Conservation (phyloP, 2,329 filamentous ascomycete genomes). For the Fusarium coffeatum region DNA sequence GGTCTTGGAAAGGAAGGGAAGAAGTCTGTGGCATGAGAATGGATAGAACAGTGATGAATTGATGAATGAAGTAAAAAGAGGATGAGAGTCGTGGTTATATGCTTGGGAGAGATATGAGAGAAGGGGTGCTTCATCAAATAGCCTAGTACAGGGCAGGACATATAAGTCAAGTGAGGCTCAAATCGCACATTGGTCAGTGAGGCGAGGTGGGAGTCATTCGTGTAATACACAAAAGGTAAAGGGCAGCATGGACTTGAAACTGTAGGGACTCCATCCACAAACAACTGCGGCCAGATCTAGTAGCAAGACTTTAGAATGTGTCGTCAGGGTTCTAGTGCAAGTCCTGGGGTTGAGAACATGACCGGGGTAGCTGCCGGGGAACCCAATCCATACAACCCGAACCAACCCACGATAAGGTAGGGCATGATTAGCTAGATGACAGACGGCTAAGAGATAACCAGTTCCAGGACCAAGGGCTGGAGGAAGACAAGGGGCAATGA, state of each 20-base stretch:
- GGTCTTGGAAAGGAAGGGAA: conserved; percentile 23
- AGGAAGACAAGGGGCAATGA: conserved; percentile 24
- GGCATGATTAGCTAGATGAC: conserved; percentile 24
- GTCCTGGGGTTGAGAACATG: conserved; percentile 31
- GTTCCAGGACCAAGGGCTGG: conserved; percentile 19
- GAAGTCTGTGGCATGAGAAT: conserved; percentile 34
- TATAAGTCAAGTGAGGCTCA: conserved; percentile 43
- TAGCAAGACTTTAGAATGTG: conserved; percentile 33
- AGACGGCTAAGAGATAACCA: conserved; percentile 24
- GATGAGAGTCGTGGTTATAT: conserved; percentile 30
- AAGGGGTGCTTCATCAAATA: conserved; percentile 3
- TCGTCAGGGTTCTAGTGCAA: conserved; percentile 45
- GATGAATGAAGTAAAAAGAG: neutral
- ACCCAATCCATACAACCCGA: conserved; percentile 14
- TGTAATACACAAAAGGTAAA: conserved; percentile 36
- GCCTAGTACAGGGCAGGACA: conserved; percentile 20
- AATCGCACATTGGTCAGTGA: conserved; percentile 47
- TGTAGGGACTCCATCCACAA: conserved; percentile 22
- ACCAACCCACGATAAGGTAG: conserved; percentile 32
- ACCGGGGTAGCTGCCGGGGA: conserved; percentile 35
- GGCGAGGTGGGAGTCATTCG: conserved; percentile 42
- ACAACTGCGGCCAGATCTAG: conserved; percentile 20
- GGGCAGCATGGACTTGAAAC: conserved; percentile 39
- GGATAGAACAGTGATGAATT: conserved; percentile 12
- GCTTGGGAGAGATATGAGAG: conserved; percentile 11